Base-by-base conservation (phyloP, 2,329 filamentous ascomycete genomes). In the Ophiobolus disseminans region DNA sequence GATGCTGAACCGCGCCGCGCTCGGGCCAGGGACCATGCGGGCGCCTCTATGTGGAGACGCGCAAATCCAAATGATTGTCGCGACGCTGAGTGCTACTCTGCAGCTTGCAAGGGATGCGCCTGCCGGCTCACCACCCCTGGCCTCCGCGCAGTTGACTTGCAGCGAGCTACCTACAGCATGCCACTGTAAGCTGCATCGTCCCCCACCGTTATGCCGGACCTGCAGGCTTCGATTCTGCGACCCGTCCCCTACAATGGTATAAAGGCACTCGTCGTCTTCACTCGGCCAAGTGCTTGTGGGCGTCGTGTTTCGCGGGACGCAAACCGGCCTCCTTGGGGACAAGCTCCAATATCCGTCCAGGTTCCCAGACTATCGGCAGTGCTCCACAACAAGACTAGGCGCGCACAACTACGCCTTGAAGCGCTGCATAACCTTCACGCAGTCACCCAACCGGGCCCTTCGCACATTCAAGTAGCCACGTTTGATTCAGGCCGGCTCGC, bases 301-400 rank as follows among this genome's bases (percentile, higher is more conserved):
- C 36, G 22, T 28, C 28, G 23, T 35, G 44, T 36, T 31, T 40
- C 23, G 43, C 42, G 46, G 53, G 37, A 45, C 47, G 38, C 44
- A 39, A 25, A 26, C 28, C 36, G 16, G 30, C 16, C 54, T 53
- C 45, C 25, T 36, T 53, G 44, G 17, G 47, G 47, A 28, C 47
- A 51, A 38, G 13, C 41, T 39, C 38, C 38, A 38, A 42, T 46
- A 39, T 26, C 20, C 17, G 10, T 8, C 34, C 37, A 26, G 41
- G 7, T 26, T 21, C 30, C 23, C 20, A 34, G 22, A 19, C 21
- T 45, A 43, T 44, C 53, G 53, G 54, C 38, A 40, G 17, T 40
- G 42, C 16, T 26, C 48, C 42, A 22, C n/a, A 50, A 37, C 16
- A 16, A 48, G 41, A 17, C 41, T 55, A 57, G 55, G 8, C 40